These are phyloP conservation scores for Furcasterigmium furcatum DNA, from an alignment of 2,329 filamentous ascomycete species.

Conservation along the genomic window DNA sequence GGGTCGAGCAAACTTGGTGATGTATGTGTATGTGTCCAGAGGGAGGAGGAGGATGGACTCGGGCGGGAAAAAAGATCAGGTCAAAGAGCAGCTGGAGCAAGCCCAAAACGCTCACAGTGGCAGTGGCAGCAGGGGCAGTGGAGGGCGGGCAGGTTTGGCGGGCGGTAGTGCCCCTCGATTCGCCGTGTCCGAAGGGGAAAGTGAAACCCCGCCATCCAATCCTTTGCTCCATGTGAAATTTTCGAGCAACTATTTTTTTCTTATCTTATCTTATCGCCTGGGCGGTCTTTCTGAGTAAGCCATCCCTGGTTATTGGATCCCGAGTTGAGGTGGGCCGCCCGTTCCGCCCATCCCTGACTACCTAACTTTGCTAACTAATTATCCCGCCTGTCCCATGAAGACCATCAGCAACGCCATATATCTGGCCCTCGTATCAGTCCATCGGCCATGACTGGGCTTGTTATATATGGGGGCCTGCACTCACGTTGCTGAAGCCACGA, in stretches of 20 bases:
- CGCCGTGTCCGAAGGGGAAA: neutral
- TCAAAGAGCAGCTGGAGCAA: neutral
- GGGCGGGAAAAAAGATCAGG: neutral
- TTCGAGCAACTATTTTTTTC: slow-evolving; percentile 7
- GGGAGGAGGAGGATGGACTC: neutral
- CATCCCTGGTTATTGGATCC: no score
- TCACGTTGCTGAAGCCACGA: neutral
- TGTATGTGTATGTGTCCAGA: no score
- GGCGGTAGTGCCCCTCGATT: neutral
- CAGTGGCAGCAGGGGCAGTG: no score
- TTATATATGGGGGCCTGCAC: no score
- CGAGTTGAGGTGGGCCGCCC: no score
- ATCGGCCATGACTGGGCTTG: no score
- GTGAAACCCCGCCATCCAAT: slow-evolving; percentile 4
- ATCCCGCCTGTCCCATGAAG: slow-evolving; percentile 1
- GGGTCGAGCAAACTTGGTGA: slow-evolving; percentile 1
- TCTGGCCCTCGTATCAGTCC: neutral
- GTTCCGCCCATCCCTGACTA: no score
- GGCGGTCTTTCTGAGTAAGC: neutral
- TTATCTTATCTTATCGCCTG: slow-evolving; percentile 9
- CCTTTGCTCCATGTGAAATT: slow-evolving; percentile 16
- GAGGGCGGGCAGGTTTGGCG: no score
- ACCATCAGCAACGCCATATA: slow-evolving; percentile 1
- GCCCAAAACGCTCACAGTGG: neutral
- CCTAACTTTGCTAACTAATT: no score